Evolutionary conservation across 2,329 filamentous ascomycete species (phyloP), one percentile per base, ranked within the genome.

Genomic region (Cordyceps tenuipes): DNA sequence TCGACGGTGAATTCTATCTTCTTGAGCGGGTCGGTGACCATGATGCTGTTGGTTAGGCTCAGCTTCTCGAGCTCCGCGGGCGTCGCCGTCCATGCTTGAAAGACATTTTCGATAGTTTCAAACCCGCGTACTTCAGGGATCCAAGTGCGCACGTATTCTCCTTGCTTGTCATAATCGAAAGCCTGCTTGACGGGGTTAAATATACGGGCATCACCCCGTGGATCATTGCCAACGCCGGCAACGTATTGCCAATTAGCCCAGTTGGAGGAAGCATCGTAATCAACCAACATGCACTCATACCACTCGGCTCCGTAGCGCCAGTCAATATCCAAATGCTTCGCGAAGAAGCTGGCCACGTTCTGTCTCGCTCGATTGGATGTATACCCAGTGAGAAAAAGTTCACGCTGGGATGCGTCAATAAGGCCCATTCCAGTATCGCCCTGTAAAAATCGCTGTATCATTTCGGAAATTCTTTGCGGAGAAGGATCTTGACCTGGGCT

Each of bases 231-330:
- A 0, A 93, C 88, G 0, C 89, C 89, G 0, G 89, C 81, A 0
- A 90, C 83, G 63, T 93, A 93, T 70, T 91, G 88, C 89, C 89
- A 92, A 66, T 91, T 91, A 10, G 85, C 85, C 88, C 88, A 93
- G 65, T 92, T 92, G 62, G 81, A 87, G 15, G 82, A 84, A 0
- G 88, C 80, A 65, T 93, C 89, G 68, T 92, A 91, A 69, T 94
- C 90, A 34, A 87, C 77, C 3, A 92, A 77, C 68, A 88, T 75
- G 68, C 81, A 83, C 69, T 93, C 89, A 68, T 92, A 93, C 87
- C 88, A 93, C 69, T 92, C 89, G 0, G 89, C 90, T 0, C 89
- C 90, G 15, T 89, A 79, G 0, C 88, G 82, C 90, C 90, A 94
- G 71, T 93, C 89, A 23, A 93, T 84, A 1, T 80, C 79, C 3